Evolutionary conservation across 176 grass and related monocot species (phyloP).

Genomic region (Triticum urartu): DNA sequence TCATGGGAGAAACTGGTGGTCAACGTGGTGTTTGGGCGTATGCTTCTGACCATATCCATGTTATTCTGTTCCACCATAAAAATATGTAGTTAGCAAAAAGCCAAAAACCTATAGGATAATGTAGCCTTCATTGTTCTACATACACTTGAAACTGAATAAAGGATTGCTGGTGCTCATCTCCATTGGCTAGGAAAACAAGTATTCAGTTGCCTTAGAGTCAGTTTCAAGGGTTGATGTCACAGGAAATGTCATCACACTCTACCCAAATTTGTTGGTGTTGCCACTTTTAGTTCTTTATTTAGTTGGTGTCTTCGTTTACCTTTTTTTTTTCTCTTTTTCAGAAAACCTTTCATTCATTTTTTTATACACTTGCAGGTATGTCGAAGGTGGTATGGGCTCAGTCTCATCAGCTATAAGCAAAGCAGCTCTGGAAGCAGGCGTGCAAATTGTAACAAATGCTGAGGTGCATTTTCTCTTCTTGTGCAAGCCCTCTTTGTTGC

Average conservation of each 20-base stretch:
- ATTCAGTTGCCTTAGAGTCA: neutral
- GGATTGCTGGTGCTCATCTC: neutral
- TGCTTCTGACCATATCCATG: conserved; percentile 35
- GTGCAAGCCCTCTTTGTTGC: conserved; percentile 8
- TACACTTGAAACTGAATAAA: neutral
- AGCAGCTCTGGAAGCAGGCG: conserved; percentile 92
- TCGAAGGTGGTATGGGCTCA: conserved; percentile 96
- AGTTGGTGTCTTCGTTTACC: neutral
- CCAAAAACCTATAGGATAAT: neutral
- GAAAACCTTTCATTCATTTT: neutral
- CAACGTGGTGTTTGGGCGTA: conserved; percentile 99
- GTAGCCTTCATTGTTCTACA: neutral
- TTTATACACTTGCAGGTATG: conserved; percentile 64
- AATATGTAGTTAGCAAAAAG: too few relatives aligned
- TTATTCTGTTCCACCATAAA: conserved; percentile 22
- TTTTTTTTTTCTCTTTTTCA: neutral
- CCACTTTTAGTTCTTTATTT: neutral
- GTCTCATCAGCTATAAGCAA: conserved; percentile 95
- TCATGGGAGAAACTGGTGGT: conserved; percentile 92
- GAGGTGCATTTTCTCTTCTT: conserved; percentile 61
- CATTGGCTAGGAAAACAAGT: conserved; percentile 17
- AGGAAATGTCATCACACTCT: neutral
- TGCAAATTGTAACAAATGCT: conserved; percentile 77
- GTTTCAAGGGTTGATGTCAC: conserved; percentile 8
- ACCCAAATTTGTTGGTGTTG: conserved; percentile 11